These are phyloP conservation scores for Hanseniaspora nectarophila DNA, from an alignment of 805 yeast genomes.

Conservation along the genomic window DNA sequence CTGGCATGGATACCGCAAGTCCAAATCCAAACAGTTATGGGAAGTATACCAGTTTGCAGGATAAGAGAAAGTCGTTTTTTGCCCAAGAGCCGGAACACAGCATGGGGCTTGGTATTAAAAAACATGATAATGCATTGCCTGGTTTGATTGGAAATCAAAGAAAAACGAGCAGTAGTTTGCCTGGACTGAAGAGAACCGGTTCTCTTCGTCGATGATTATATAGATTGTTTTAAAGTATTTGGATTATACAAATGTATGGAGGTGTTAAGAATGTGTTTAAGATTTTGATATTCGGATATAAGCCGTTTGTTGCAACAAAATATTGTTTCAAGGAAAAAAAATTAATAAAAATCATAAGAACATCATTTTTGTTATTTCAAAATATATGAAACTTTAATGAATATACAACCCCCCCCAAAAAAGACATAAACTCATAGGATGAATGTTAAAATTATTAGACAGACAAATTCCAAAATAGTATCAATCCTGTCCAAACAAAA, in stretches of 20 bases:
- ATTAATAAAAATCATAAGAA: too few species aligned
- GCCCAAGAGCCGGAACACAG: neutral
- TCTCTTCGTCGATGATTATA: slow-evolving; percentile 5
- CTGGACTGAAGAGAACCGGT: slow-evolving; percentile 2
- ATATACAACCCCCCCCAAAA: too few species aligned
- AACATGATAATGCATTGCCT: neutral
- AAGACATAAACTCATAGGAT: neutral
- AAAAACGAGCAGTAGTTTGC: neutral
- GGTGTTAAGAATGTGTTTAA: too few species aligned
- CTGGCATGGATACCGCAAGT: neutral
- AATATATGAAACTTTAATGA: too few species aligned
- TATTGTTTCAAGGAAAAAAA: too few species aligned
- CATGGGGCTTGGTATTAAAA: neutral
- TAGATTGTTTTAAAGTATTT: neutral
- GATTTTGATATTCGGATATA: too few species aligned
- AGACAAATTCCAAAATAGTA: neutral
- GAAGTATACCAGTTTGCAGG: neutral
- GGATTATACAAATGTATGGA: neutral
- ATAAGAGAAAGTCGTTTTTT: slow-evolving; percentile 9
- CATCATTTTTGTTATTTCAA: too few species aligned
- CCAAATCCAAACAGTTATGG: neutral
- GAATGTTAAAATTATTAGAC: neutral
- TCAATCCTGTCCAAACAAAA: neutral
- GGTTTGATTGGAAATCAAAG: neutral
- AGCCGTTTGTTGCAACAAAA: too few species aligned